A percentile compares a stretch with the other conserved stretches of the same genome.
Evolutionary conservation across 345 rosid genomes (phyloP).

Genomic region (Rhizophora mangle): DNA sequence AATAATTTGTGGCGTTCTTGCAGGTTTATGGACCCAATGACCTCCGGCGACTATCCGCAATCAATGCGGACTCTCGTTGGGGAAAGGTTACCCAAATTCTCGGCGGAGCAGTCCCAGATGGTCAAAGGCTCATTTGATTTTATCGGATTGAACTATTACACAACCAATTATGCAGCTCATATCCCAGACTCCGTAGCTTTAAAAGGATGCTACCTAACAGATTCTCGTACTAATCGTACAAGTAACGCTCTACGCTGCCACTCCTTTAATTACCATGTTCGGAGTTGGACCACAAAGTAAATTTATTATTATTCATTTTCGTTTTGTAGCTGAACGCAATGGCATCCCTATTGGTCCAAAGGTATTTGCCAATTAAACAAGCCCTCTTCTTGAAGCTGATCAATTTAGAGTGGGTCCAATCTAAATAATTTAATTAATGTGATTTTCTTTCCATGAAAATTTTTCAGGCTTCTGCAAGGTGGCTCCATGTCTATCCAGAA

Average conservation of each 20-base stretch:
- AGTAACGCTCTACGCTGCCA: not conserved
- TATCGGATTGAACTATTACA: slow-evolving; percentile 14
- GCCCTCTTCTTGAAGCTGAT: not conserved
- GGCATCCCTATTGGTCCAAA: slow-evolving; percentile 22
- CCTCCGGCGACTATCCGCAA: not conserved
- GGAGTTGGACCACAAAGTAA: not conserved
- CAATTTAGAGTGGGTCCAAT: not conserved
- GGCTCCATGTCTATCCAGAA: slow-evolving; percentile 22
- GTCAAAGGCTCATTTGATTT: slow-evolving; percentile 12
- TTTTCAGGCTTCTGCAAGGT: slow-evolving; percentile 21
- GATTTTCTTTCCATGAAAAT: no score
- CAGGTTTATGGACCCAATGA: not conserved
- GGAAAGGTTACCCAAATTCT: slow-evolving; percentile 5
- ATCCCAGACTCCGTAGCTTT: not conserved
- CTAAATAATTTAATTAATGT: no score
- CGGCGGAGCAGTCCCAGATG: not conserved
- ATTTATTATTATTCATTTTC: not conserved
- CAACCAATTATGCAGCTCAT: not conserved
- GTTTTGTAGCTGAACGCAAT: slow-evolving; percentile 12
- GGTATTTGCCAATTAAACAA: not conserved
- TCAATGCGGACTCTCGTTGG: slow-evolving; percentile 1
- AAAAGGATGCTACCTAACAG: not conserved
- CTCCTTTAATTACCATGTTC: not conserved
- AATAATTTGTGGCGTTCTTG: no score
- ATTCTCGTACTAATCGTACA: not conserved